Base-by-base conservation (phyloP, 73 alveolate genomes). In the Paramecium primaurelia region DNA sequence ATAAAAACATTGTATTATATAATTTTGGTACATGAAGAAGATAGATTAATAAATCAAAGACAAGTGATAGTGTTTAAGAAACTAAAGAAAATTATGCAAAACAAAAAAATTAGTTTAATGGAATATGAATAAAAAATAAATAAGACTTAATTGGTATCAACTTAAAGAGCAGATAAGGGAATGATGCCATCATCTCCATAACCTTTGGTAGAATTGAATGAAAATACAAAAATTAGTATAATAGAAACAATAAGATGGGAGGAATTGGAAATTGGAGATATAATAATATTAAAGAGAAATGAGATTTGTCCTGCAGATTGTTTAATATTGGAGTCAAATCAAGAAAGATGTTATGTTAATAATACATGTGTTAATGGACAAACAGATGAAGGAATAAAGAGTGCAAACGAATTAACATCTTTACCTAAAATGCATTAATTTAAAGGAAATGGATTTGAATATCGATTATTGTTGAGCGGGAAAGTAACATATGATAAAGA, bases 261-360 rank as follows among this genome's bases (percentile, higher is more conserved):
- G 44, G 75, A 64, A 14, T 11, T 87, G 22, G 58, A 87, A 6
- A 10, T 87, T 7, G 93, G 93, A 20, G 93, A 87, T 34, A 89
- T 89, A 18, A 73, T 89, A 14, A 14, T 89, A 4, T 30, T 89
- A 28, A 45, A 89, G 58, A 71, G 92, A 32, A 83, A 83, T 26
- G 59, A 89, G 30, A 37, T 54, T 1, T 22, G 86, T 37, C 94
- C 94, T 28, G 94, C 94, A 3, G 94, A 89, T 73, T 12, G 45
- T 38, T 26, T 89, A 1, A 89, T 89, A 14, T 64, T 89, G 36
- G 94, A 89, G 18, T 71, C 86, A 4, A 71, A 44, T 25, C 38
- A 40, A 22, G 94, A 83, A 3, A 44, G 28, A 47, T 38, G 58
- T 47, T 45, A 36, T 28, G 94, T 37, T 6, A 60, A 89, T 44